phyloP scores from a whole-genome alignment of 2,329 filamentous ascomycete species.

The Verticillium nubilum region DNA sequence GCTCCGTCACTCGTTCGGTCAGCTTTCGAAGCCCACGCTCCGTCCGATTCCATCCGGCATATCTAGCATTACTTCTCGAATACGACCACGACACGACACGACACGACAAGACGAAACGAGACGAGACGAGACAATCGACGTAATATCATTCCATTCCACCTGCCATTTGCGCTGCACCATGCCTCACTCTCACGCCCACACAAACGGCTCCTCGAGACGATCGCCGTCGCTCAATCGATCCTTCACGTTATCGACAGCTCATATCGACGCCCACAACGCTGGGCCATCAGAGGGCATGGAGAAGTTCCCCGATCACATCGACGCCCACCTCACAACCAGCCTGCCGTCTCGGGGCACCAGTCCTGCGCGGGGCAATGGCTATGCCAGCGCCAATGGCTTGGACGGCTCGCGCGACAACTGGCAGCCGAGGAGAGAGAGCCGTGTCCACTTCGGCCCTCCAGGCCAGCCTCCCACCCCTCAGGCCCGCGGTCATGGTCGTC shows the following conservation, averaged over 20 bases:
- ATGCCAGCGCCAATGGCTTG: constrained; percentile 16
- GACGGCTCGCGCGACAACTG: constrained; percentile 45
- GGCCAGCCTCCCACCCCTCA: not conserved
- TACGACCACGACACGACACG: not conserved
- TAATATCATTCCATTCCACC: not conserved
- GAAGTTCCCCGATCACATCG: constrained; percentile 53
- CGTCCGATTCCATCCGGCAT: not conserved
- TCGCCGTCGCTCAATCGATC: constrained; percentile 25
- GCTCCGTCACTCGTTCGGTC: constrained; percentile 10
- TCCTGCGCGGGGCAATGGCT: constrained; percentile 21
- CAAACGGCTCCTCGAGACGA: constrained; percentile 21
- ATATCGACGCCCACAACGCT: constrained; percentile 6
- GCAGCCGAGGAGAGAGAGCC: constrained; percentile 52
- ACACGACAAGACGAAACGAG: not conserved
- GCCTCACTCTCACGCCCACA: constrained; percentile 31
- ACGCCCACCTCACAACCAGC: constrained; percentile 22
- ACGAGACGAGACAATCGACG: not conserved
- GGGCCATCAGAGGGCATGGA: constrained; percentile 32
- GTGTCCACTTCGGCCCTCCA: constrained; percentile 4
- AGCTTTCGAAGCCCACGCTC: not conserved
- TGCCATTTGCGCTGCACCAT: constrained; percentile 17
- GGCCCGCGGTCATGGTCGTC: constrained; percentile 53
- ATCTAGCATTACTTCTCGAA: not conserved
- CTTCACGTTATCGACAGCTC: constrained; percentile 17
- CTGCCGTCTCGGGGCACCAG: constrained; percentile 12